Evolutionary conservation across 805 yeast species (phyloP).

Genomic region (Kuraishia molischiana): DNA sequence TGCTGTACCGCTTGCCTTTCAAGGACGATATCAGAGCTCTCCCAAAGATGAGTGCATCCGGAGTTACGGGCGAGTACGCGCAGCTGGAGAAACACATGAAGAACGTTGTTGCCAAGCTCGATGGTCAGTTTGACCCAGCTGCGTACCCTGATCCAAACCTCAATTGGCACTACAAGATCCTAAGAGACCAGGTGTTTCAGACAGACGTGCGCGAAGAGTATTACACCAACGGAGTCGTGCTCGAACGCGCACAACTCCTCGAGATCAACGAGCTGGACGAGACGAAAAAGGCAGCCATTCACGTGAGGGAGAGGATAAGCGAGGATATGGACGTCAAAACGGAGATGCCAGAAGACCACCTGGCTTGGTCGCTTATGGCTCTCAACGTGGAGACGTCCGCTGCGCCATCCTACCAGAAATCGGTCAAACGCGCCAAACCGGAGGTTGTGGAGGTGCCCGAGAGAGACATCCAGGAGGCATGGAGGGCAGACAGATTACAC

Average conservation of each 20-base stretch:
- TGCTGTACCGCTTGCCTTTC: constrained; percentile 60
- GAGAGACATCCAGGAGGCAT: constrained; percentile 29
- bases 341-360: constrained; percentile 1
- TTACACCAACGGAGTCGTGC: constrained; percentile 1
- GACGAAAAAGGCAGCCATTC: constrained; percentile 4
- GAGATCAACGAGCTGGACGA: constrained; percentile 5
- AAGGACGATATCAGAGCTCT: constrained; percentile 62
- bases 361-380: constrained; percentile 7
- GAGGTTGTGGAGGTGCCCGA: constrained; percentile 18
- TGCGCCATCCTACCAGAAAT: constrained; percentile 11
- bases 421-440: constrained; percentile 6
- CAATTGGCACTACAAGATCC: constrained; percentile 52
- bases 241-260: constrained; percentile 1
- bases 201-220: constrained; percentile 22
- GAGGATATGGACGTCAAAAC: constrained; percentile 6
- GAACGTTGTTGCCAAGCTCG: constrained; percentile 26
- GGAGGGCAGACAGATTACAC: constrained; percentile 24
- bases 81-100: constrained; percentile 14
- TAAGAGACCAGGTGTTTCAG: constrained; percentile 61
- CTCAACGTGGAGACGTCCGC: constrained; percentile 13
- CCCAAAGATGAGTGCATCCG: constrained; percentile 31
- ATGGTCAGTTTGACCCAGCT: constrained; percentile 42
- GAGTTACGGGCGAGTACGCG: constrained; percentile 9
- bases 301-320: constrained; percentile 4
- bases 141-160: constrained; percentile 57